phyloP scores from a whole-genome alignment of 1,284 basidiomycete species.

The Marasmius fiardii region DNA sequence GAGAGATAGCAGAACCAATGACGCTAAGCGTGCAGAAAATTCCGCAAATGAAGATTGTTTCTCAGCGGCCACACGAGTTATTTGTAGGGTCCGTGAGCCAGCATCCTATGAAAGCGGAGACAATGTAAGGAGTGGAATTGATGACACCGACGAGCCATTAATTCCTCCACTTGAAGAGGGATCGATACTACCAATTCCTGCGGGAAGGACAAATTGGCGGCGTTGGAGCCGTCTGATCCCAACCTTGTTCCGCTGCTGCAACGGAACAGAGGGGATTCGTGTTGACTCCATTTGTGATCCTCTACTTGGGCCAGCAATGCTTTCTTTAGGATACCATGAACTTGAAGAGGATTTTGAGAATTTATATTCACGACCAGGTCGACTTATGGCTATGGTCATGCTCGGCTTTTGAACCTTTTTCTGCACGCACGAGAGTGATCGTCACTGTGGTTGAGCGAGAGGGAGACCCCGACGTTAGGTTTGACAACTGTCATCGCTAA shows the following conservation, averaged over 20 bases:
- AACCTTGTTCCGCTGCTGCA: constrained; percentile 60
- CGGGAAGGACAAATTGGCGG: constrained; percentile 66
- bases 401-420: constrained; percentile 14
- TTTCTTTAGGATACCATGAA: constrained; percentile 41
- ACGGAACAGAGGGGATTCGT: constrained; percentile 56
- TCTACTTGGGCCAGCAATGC: constrained; percentile 44
- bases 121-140: constrained; percentile 44
- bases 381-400: constrained; percentile 13
- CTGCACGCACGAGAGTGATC: neutral
- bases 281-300: constrained; percentile 53
- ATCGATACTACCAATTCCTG: constrained; percentile 45
- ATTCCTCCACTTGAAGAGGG: constrained; percentile 23
- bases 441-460: neutral
- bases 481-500: too few species aligned
- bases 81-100: constrained; percentile 51
- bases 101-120: constrained; percentile 36
- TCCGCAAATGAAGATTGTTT: constrained; percentile 67
- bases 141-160: constrained; percentile 47
- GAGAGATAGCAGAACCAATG: constrained; percentile 54
- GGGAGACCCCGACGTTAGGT: neutral
- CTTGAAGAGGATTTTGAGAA: constrained; percentile 53
- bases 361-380: constrained; percentile 37
- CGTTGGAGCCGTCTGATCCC: constrained; percentile 64
- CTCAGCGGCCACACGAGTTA: constrained; percentile 57
- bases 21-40: constrained; percentile 55